Percentiles rank a stretch among this genome's conserved stretches.
These are phyloP conservation scores for Stramenopiles sp. DNA, from an alignment of 352 stramenopile species.

Conservation along the genomic window DNA sequence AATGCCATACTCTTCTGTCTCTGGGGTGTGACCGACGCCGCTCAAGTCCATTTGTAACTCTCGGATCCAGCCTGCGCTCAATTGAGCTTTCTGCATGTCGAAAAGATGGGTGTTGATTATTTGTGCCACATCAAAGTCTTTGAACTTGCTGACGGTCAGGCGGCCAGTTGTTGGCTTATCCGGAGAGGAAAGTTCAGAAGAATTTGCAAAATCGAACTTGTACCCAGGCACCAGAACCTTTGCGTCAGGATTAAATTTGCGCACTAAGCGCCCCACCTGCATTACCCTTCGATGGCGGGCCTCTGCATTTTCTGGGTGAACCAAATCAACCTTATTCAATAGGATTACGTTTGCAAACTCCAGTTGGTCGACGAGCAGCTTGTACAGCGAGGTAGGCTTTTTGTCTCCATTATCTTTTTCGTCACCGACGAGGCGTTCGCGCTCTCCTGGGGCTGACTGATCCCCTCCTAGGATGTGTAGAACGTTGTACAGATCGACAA, in stretches of 20 bases:
- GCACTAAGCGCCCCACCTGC: slow-evolving; percentile 25
- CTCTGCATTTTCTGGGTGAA: slow-evolving; percentile 22
- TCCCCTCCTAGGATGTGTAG: slow-evolving; percentile 24
- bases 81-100: slow-evolving; percentile 44
- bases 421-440: slow-evolving; percentile 6
- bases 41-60: slow-evolving; percentile 33
- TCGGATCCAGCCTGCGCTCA: slow-evolving; percentile 51
- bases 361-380: slow-evolving; percentile 70
- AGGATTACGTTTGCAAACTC: slow-evolving; percentile 84
- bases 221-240: slow-evolving; percentile 26
- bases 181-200: background rate
- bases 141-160: background rate
- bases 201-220: background rate
- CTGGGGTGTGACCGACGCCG: slow-evolving; percentile 34
- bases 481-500: slow-evolving; percentile 64
- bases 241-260: slow-evolving; percentile 45
- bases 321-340: slow-evolving; percentile 71
- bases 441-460: slow-evolving; percentile 12
- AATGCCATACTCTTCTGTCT: slow-evolving; percentile 73
- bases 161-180: background rate
- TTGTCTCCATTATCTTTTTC: slow-evolving; percentile 35
- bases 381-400: slow-evolving; percentile 33
- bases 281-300: slow-evolving; percentile 20
- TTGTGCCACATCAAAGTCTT: slow-evolving; percentile 31
- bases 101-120: slow-evolving; percentile 66